phyloP scores from a whole-genome alignment of 495 filamentous ascomycete genomes.

The Venustampulla echinocandica region DNA sequence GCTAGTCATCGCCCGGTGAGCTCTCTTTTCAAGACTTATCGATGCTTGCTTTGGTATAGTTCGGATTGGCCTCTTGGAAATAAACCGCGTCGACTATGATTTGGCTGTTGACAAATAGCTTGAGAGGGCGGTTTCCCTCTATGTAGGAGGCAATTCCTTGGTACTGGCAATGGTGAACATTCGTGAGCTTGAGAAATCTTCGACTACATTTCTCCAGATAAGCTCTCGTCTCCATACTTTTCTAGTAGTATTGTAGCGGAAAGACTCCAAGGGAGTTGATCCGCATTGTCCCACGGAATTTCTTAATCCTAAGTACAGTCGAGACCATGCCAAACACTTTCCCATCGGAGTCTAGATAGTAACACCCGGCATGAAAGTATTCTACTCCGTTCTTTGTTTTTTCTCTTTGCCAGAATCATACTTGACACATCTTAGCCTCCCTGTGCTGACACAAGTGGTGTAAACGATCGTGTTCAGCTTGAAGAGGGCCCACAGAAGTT shows the following conservation, averaged over 20 bases:
- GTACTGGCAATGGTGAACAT: constrained; percentile 81
- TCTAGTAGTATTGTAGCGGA: constrained; percentile 65
- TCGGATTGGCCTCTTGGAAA: constrained; percentile 21
- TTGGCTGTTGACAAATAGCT: constrained; percentile 78
- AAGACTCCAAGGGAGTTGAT: constrained; percentile 71
- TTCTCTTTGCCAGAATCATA: constrained; percentile 44
- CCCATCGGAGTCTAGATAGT: constrained; percentile 68
- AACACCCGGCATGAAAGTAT: constrained; percentile 72
- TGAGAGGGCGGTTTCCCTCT: constrained; percentile 64
- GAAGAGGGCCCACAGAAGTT: constrained; percentile 39
- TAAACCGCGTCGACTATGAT: constrained; percentile 71
- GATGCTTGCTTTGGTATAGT: constrained; percentile 18
- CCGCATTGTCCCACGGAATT: constrained; percentile 72
- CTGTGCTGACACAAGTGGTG: constrained; percentile 32
- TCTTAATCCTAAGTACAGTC: constrained; percentile 57
- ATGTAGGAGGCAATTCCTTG: constrained; percentile 74
- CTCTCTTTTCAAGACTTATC: constrained; percentile 8
- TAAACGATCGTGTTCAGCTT: constrained; percentile 32
- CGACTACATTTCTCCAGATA: constrained; percentile 72
- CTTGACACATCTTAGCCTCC: constrained; percentile 10
- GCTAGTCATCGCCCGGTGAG: constrained; percentile 3
- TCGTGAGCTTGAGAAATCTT: constrained; percentile 65
- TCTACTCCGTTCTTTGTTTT: constrained; percentile 62
- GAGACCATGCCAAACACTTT: constrained; percentile 47
- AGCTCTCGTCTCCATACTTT: constrained; percentile 52